These are phyloP conservation scores for Apiospora phragmitis DNA, from an alignment of 2,329 filamentous ascomycete species.

Conservation along the genomic window DNA sequence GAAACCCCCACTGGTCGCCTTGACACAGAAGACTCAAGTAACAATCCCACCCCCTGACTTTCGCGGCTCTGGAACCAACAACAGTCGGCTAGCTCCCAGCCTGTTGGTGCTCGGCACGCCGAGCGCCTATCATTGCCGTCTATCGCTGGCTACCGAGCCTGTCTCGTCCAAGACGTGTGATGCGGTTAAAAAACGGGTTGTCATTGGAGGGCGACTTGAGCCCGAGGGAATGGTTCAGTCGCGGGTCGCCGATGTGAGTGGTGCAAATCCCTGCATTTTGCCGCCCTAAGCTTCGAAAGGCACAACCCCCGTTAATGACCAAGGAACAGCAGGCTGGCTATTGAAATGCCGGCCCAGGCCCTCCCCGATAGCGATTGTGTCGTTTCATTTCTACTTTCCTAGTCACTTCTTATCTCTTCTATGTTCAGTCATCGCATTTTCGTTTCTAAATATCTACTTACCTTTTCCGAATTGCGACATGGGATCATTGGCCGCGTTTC, in stretches of 20 bases:
- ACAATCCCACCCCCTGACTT: background rate
- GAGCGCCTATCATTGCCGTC: too few species aligned
- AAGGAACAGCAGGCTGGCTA: background rate
- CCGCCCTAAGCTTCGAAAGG: background rate
- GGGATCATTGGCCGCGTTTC: background rate
- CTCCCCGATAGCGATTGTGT: background rate
- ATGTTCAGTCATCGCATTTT: background rate
- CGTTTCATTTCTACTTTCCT: background rate
- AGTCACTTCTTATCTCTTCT: background rate
- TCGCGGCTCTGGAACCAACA: background rate
- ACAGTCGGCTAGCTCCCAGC: background rate
- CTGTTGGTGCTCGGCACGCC: background rate
- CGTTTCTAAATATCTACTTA: background rate
- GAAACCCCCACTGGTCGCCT: background rate
- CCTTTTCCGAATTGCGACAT: background rate
- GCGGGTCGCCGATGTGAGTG: background rate
- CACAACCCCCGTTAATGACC: background rate
- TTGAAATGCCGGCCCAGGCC: background rate
- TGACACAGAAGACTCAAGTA: background rate
- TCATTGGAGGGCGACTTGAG: background rate
- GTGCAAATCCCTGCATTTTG: background rate
- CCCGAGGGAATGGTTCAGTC: background rate
- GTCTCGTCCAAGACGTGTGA: background rate
- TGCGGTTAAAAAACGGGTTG: background rate
- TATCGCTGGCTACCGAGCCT: too few species aligned